Conservation (phyloP, 176 grass and related monocot species). For the Neostapfia colusana region DNA sequence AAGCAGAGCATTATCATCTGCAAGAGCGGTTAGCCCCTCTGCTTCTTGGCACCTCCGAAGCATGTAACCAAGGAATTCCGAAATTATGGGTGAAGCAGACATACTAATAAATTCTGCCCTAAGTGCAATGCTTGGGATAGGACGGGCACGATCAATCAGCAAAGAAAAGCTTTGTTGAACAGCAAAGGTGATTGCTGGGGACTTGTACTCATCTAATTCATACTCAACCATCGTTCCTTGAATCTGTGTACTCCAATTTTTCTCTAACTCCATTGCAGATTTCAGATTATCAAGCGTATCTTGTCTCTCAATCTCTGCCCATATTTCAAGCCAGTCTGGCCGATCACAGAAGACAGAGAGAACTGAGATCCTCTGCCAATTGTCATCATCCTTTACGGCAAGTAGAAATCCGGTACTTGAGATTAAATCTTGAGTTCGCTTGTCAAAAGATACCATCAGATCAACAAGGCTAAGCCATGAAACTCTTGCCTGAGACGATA, state of each 20-base stretch:
- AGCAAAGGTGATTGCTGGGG: constrained; percentile 55
- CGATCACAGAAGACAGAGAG: constrained; percentile 82
- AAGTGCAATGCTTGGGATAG: constrained; percentile 71
- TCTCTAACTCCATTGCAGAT: constrained; percentile 63
- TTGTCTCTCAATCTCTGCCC: constrained; percentile 79
- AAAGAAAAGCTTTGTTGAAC: constrained; percentile 64
- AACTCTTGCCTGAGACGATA: constrained; percentile 40
- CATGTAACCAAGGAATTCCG: constrained; percentile 69
- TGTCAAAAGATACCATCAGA: constrained; percentile 95
- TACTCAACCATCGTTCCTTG: constrained; percentile 48
- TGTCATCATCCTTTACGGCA: constrained; percentile 69
- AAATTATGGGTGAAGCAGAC: constrained; percentile 61
- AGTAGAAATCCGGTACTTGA: constrained; percentile 61
- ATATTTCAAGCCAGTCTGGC: constrained; percentile 88
- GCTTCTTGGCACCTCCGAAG: constrained; percentile 88
- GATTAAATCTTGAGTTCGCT: constrained; percentile 72
- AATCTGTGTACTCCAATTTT: constrained; percentile 61
- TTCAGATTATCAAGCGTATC: constrained; percentile 64
- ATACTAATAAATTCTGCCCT: constrained; percentile 72
- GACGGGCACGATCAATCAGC: constrained; percentile 67
- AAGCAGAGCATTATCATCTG: constrained; percentile 74
- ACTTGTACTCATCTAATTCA: constrained; percentile 73
- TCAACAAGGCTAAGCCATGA: constrained; percentile 91
- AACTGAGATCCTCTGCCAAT: constrained; percentile 69
- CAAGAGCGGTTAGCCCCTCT: constrained; percentile 88